Evolutionary conservation across 2,329 filamentous ascomycete species (phyloP).

Genomic region (Alternaria tenuissima): DNA sequence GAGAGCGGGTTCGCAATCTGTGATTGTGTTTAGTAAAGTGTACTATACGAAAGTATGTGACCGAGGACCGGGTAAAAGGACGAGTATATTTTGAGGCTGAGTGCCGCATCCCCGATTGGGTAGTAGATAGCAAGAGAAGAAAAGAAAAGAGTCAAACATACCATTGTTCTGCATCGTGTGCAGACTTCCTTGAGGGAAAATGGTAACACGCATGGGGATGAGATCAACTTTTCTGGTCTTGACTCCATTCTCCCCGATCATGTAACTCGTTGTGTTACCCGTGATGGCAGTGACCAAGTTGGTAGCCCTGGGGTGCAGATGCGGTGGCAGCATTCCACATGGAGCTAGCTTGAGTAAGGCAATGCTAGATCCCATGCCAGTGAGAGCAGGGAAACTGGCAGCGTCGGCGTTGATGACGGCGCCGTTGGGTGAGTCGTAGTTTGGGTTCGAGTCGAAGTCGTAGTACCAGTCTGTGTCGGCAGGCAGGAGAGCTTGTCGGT

Average conservation of each 20-base stretch:
- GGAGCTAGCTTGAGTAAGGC: slow-evolving; percentile 58
- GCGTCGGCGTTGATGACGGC: slow-evolving; percentile 62
- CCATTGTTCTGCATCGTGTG: slow-evolving; percentile 63
- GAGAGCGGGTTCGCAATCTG: slow-evolving; percentile 59
- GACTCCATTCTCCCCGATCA: slow-evolving; percentile 62
- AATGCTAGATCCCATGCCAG: slow-evolving; percentile 59
- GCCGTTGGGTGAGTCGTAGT: slow-evolving; percentile 58
- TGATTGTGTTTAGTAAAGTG: not conserved
- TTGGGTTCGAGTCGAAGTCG: slow-evolving; percentile 56
- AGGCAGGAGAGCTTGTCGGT: slow-evolving; percentile 54
- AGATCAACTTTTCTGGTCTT: slow-evolving; percentile 53
- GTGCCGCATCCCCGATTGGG: not conserved
- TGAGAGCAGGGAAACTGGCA: slow-evolving; percentile 60
- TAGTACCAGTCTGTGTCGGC: slow-evolving; percentile 58
- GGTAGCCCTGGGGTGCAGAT: slow-evolving; percentile 59
- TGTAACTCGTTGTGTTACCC: slow-evolving; percentile 61
- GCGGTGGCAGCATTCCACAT: slow-evolving; percentile 62
- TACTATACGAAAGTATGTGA: not conserved
- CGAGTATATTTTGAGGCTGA: not conserved
- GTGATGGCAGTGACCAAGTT: slow-evolving; percentile 60
- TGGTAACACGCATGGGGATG: slow-evolving; percentile 57
- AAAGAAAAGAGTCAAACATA: slow-evolving; percentile 32
- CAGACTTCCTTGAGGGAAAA: slow-evolving; percentile 59
- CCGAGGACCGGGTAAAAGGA: not conserved
- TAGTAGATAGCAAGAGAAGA: not conserved